Conservation (phyloP, 768 basidiomycete genomes). For the Pisolithus orientalis region DNA sequence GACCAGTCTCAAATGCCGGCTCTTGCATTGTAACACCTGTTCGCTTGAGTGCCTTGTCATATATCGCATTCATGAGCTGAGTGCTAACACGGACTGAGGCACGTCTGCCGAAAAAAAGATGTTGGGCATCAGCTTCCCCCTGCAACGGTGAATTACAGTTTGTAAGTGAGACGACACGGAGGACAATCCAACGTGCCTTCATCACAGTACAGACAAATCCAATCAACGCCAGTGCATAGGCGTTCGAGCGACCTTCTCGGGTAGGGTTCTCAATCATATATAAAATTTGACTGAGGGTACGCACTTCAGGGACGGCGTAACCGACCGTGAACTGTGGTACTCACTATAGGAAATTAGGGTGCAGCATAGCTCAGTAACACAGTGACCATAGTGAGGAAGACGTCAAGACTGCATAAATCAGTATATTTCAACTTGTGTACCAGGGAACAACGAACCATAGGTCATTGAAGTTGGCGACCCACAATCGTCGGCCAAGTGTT, state of each 20-base stretch:
- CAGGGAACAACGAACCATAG: constrained; percentile 15
- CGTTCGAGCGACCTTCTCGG: constrained; percentile 32
- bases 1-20: too few relatives aligned
- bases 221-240: constrained; percentile 44
- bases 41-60: constrained; percentile 49
- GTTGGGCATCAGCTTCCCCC: constrained; percentile 32
- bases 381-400: constrained; percentile 34
- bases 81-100: constrained; percentile 37
- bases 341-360: constrained; percentile 47
- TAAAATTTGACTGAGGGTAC: constrained; percentile 23
- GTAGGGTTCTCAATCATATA: constrained; percentile 30
- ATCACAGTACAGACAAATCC: constrained; percentile 36
- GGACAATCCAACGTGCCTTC: constrained; percentile 25
- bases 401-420: constrained; percentile 27
- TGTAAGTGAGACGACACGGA: neutral
- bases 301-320: neutral
- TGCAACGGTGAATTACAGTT: neutral
- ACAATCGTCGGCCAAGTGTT: constrained; percentile 30
- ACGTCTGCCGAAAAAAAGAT: constrained; percentile 42
- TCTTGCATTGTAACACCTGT: constrained; percentile 11
- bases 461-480: constrained; percentile 35
- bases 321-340: neutral
- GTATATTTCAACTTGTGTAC: too few relatives aligned
- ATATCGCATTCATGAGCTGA: constrained; percentile 46
- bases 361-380: constrained; percentile 43